These are phyloP conservation scores for Didymella pomorum DNA, from an alignment of 2,329 filamentous ascomycete genomes.

Conservation along the genomic window DNA sequence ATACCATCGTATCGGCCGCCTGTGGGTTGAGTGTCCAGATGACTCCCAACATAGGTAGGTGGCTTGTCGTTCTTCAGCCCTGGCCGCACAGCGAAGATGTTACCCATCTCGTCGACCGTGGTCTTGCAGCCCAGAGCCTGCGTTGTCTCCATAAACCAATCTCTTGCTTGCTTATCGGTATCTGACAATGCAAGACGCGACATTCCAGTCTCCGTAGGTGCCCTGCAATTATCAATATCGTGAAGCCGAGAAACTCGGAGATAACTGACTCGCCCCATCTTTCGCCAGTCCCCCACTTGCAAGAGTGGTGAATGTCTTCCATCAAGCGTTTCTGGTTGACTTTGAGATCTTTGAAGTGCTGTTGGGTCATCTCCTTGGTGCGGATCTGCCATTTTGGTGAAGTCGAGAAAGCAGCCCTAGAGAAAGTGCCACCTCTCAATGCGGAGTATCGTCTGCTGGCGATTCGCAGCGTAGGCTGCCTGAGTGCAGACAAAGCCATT, in stretches of 20 bases:
- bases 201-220: conserved; percentile 76
- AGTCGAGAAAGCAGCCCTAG: conserved; percentile 37
- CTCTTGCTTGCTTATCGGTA: conserved; percentile 73
- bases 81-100: conserved; percentile 76
- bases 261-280: conserved; percentile 68
- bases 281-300: conserved; percentile 71
- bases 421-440: conserved; percentile 15
- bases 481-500: conserved; percentile 28
- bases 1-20: conserved; percentile 81
- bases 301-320: conserved; percentile 70
- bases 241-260: neutral
- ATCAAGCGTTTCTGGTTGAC: conserved; percentile 68
- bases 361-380: conserved; percentile 59
- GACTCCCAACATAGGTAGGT: conserved; percentile 74
- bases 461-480: conserved; percentile 28
- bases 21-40: conserved; percentile 64
- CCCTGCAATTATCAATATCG: conserved; percentile 43
- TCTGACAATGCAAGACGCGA: conserved; percentile 75
- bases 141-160: conserved; percentile 76
- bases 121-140: conserved; percentile 70
- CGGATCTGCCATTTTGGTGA: conserved; percentile 48
- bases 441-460: conserved; percentile 34
- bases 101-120: conserved; percentile 78
- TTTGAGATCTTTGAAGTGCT: conserved; percentile 61
- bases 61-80: conserved; percentile 65